Conservation (phyloP, 176 grass and related monocot genomes). For the Bonia amplexicaulis region DNA sequence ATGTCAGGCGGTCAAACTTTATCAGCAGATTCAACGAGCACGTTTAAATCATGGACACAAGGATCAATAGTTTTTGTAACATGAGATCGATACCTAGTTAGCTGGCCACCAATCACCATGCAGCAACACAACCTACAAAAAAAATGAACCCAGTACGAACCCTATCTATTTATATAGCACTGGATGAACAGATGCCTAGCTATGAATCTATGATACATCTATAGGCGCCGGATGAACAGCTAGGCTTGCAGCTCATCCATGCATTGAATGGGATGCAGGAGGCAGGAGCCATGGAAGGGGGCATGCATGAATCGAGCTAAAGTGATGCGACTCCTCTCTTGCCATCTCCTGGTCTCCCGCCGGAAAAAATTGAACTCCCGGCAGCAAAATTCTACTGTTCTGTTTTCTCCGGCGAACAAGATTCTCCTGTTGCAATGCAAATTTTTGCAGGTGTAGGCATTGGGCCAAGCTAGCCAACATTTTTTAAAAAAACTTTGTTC, state of each 20-base stretch:
- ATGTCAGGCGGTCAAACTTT: no score
- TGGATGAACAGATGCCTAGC: background rate
- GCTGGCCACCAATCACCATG: background rate
- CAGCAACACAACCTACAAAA: background rate
- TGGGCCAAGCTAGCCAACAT: background rate
- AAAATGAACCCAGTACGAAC: background rate
- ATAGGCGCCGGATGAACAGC: background rate
- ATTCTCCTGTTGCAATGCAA: background rate
- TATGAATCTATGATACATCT: background rate
- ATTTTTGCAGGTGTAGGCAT: background rate
- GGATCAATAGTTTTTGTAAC: background rate
- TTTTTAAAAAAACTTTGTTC: background rate
- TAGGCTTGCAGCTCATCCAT: background rate
- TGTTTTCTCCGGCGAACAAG: background rate
- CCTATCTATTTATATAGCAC: background rate
- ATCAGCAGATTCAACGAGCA: no score
- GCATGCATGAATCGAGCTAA: conserved; percentile 7
- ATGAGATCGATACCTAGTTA: background rate
- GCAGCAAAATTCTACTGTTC: background rate
- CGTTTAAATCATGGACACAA: background rate
- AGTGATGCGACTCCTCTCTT: background rate
- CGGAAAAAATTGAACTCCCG: background rate
- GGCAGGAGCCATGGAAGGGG: background rate
- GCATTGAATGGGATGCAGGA: background rate
- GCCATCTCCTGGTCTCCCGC: conserved; percentile 10